phyloP scores from a whole-genome alignment of 148 eudicot genomes.

The Hydrangea macrophylla region DNA sequence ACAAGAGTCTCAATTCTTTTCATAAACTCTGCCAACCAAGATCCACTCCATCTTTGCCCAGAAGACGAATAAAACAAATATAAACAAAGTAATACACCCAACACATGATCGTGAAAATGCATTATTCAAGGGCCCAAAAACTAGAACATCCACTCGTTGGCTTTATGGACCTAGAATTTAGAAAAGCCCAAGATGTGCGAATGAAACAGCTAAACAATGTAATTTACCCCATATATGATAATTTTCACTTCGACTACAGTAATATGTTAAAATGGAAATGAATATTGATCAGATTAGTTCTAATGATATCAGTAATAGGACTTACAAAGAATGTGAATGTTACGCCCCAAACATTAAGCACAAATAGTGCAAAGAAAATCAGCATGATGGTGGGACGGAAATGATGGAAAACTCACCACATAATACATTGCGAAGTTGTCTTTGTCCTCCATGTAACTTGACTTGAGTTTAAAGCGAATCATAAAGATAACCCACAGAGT shows the following conservation, averaged over 20 bases:
- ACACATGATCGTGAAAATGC: background rate
- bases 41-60: background rate
- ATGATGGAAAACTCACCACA: conserved; percentile 58
- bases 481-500: conserved; percentile 28
- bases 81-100: too few relatives aligned
- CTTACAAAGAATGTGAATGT: background rate
- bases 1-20: background rate
- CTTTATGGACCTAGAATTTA: background rate
- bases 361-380: background rate
- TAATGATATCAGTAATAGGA: background rate
- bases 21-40: background rate
- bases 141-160: background rate
- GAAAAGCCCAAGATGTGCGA: background rate
- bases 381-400: background rate
- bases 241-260: too few relatives aligned
- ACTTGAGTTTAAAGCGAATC: conserved; percentile 23
- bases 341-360: background rate
- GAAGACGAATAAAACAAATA: background rate
- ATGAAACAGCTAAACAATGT: background rate
- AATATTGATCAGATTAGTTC: background rate
- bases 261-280: too few relatives aligned
- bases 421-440: conserved; percentile 64
- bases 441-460: conserved; percentile 32
- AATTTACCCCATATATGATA: background rate
- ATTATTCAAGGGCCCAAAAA: background rate